Evolutionary conservation across 768 basidiomycete species (phyloP).

Genomic region (Auricularia sp.): DNA sequence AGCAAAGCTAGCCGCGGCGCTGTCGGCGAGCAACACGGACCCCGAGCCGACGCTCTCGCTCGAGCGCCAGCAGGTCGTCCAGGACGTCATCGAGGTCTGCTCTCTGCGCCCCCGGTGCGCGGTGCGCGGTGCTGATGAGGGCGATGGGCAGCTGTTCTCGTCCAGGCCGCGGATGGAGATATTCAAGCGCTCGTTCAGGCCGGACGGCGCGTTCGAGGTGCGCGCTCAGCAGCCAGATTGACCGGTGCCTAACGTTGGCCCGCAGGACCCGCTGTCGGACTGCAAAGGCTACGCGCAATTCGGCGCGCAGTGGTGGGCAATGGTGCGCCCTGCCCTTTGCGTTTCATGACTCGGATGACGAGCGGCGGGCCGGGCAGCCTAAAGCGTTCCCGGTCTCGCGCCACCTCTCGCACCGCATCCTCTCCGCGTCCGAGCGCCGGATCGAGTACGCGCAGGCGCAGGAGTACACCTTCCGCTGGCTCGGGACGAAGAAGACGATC

Average conservation of each 20-base stretch:
- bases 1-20: background rate
- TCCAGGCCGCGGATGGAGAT: constrained; percentile 12
- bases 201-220: constrained; percentile 14
- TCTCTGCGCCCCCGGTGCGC: background rate
- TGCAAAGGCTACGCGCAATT: constrained; percentile 42
- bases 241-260: background rate
- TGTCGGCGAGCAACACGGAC: background rate
- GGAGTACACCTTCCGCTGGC: constrained; percentile 45
- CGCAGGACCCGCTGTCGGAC: constrained; percentile 39
- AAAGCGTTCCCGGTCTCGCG: constrained; percentile 44
- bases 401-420: constrained; percentile 40
- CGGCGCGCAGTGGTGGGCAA: constrained; percentile 45
- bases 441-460: constrained; percentile 51
- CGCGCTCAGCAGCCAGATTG: too few species aligned
- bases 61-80: constrained; percentile 9
- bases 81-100: constrained; percentile 13
- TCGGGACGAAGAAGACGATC: constrained; percentile 42
- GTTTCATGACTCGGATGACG: background rate
- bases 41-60: constrained; percentile 6
- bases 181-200: constrained; percentile 12
- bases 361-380: constrained; percentile 26
- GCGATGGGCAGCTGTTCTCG: constrained; percentile 10
- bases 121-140: background rate
- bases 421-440: constrained; percentile 52
- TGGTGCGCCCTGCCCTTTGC: constrained; percentile 26